Evolutionary conservation across 2,329 filamentous ascomycete genomes (phyloP).

Genomic region (Pestalotiopsis sp.): DNA sequence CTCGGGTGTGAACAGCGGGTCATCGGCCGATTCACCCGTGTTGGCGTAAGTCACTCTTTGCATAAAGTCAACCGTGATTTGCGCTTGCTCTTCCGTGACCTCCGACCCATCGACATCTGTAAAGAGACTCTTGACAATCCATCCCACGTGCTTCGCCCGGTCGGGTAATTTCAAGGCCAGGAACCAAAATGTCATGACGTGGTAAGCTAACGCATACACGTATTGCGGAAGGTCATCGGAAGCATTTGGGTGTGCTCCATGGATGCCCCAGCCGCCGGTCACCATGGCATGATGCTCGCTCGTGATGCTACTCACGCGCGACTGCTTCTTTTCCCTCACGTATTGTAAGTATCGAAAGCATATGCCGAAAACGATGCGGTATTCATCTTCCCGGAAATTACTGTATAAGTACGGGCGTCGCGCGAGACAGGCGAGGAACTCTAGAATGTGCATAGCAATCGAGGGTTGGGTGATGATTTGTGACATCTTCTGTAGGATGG

Average conservation of each 20-base stretch:
- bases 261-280: conserved; percentile 20
- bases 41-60: conserved; percentile 85
- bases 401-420: conserved; percentile 81
- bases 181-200: conserved; percentile 97
- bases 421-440: conserved; percentile 89
- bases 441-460: conserved; percentile 90
- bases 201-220: conserved; percentile 89
- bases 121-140: conserved; percentile 87
- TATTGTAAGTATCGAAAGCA: conserved; percentile 93
- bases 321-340: conserved; percentile 66
- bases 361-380: conserved; percentile 91
- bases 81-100: conserved; percentile 84
- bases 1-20: conserved; percentile 64
- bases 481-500: conserved; percentile 88
- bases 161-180: conserved; percentile 83
- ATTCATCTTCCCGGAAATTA: conserved; percentile 89
- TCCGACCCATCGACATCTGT: conserved; percentile 74
- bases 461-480: conserved; percentile 93
- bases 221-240: conserved; percentile 86
- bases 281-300: conserved; percentile 37
- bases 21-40: conserved; percentile 71
- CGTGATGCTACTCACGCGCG: conserved; percentile 41
- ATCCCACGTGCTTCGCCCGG: conserved; percentile 79
- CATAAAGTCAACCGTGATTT: conserved; percentile 94
- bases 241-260: conserved; percentile 29